Base-by-base conservation (phyloP, 108 stramenopile genomes). In the Hondaea fermentalgiana region DNA sequence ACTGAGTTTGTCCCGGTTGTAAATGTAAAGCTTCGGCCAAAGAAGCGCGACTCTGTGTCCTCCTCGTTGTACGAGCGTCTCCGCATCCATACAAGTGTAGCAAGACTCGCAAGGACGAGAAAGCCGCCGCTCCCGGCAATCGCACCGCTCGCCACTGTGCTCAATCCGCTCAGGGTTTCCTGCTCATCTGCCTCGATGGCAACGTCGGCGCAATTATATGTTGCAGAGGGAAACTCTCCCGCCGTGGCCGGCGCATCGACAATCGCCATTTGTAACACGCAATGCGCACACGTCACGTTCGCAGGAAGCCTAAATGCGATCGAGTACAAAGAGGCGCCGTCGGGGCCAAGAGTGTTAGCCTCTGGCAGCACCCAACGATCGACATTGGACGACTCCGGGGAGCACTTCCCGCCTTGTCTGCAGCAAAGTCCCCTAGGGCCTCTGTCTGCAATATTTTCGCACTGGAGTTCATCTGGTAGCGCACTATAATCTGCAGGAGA, bases 131-230 rank as follows among this genome's bases (percentile, higher is more conserved):
- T 35, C 35, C 35, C 35, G 35, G 35, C 35, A 35, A 35, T 35
- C 35, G 35, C 35, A 35, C 35, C 35, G 35, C 35, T 35, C 35
- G 35, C 35, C 35, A 35, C 35, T 35, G 35, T 2, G 35, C 35
- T 35, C 35, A 35, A 35, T 35, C 35, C 35, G 35, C 35, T 35
- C 35, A 35, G 35, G 35, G 35, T 2, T 35, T 35, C 35, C 35
- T 35, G 35, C 35, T 35, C 35, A 35, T 35, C 35, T 35, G 35
- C 55, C 89, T 89, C 87, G 59, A 72, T 98, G 59, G 93, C 94
- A 64, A 98, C 97, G 93, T 98, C 98, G 21, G 98, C 98, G 88
- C 99, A 99, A 98, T 97, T 99, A 59, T 92, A 72, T 72, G 25
- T 94, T 97, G 87, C 64, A 96, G 44, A 87, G 87, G 60, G 29